Base-by-base conservation (phyloP, 1,284 basidiomycete genomes). In the Anthracocystis setariae region DNA sequence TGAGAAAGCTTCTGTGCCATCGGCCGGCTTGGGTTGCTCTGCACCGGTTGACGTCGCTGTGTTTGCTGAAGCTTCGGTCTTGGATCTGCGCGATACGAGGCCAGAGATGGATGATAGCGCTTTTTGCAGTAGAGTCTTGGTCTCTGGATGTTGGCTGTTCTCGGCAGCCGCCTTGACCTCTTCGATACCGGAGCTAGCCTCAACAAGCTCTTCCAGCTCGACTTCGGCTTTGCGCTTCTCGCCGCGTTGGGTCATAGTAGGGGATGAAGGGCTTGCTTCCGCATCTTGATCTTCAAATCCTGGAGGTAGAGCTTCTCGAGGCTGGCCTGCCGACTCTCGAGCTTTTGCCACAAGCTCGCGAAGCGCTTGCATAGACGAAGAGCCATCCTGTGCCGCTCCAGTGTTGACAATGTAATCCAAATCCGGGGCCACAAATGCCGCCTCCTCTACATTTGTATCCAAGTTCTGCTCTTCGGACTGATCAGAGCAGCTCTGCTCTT, bases 291-390 rank as follows among this genome's bases (percentile, higher is more conserved):
- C 62, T 8, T 49, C 57, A 39, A 73, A 73, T 12, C 70, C 70
- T 2, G 65, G 65, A 8, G 70, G 70, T 4, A 73, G 33, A 3
- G 65, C 50, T 35, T 73, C 65, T 3, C 70, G 46, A 8, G 49
- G 49, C n/a, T 61, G 65, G 8, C 70, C 70, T 2, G 70, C 39
- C 5, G 60, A 53, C 18, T 62, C 65, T 40, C 70, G 33, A 3
- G 70, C 70, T 43, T 73, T 58, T 3, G 60, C 61, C 0, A 73
- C 70, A 0, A 68, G 65, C 8, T 73, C 70, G n/a, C 70, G 64
- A 1, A 73, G 45, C 24, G 60, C 58, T 9, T 68, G 45, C 61
- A 65, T 68, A 9, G 70, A 68, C 2, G 54, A 48, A 8, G 64
- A 45, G 12, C 52, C 46, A 23, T 64, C 53, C 42, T 73, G 60